Evolutionary conservation across 371 early-diverging fungal species (phyloP), one percentile per base, ranked within the genome.

Genomic region (Synchytrium microbalum): DNA sequence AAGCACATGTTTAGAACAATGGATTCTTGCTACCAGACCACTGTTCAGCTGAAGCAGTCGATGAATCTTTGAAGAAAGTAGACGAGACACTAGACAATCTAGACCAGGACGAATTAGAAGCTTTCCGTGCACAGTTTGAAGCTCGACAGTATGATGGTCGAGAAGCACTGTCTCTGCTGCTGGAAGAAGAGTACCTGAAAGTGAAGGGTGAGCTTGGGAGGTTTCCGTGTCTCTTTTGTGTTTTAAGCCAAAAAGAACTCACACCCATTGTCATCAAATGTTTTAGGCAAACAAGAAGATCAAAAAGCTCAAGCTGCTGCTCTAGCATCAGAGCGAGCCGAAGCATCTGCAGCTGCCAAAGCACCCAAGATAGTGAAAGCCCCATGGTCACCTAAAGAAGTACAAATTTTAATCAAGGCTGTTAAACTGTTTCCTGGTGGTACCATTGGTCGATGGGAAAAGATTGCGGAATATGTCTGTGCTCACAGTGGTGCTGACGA

Each of bases 381-480:
- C 29, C 67, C 69, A 13, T 78, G 79, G 81, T 53, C 71, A 13
- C 30, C 72, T 19, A 77, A 80, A 64, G 79, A 80, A 63, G 59
- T 61, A 10, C 69, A 72, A 13, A 65, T 68, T 13, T 68, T 80
- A n/a, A 78, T 80, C 70, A 75, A 75, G 59, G 79, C 73, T 31
- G 70, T 78, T 54, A 78, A 78, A 61, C 16, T 69, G 56, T 73
- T 68, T 67, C 81, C 81, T 0, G 76, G 75, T 13, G 81, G 81
- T 16, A 74, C 78, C n/a, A 53, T 70, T 29, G 62, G 31, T 2
- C 62, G 75, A 3, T 80, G 80, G 80, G 74, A 72, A 62, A 78
- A 75, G 57, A 77, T 80, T 60, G 72, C 80, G 56, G 74, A 79
- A 26, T 77, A 78, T 64, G 69, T 80, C 24, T 75, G 73, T 67